Evolutionary conservation across 2,329 filamentous ascomycete genomes (phyloP).

Genomic region (Erysiphe neolycopersici): DNA sequence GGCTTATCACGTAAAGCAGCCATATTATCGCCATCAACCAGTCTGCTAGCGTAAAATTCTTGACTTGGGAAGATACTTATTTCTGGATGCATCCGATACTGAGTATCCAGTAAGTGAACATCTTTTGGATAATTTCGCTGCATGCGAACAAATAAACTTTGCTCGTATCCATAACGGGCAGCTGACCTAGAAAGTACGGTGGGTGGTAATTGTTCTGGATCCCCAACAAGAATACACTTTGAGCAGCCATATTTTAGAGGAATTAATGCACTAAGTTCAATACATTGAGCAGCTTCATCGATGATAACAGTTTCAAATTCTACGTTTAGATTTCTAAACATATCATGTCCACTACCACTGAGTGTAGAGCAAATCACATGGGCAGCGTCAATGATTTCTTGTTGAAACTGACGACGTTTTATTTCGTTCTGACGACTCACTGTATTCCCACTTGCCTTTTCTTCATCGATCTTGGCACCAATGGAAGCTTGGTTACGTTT

Average conservation of each 20-base stretch:
- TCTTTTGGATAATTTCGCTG: slow-evolving; percentile 71
- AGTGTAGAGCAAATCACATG: slow-evolving; percentile 89
- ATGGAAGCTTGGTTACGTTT: slow-evolving; percentile 53
- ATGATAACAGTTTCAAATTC: slow-evolving; percentile 98
- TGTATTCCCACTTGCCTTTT: slow-evolving; percentile 64
- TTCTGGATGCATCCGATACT: slow-evolving; percentile 97
- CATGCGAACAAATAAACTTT: slow-evolving; percentile 96
- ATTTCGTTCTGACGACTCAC: slow-evolving; percentile 66
- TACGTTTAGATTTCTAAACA: slow-evolving; percentile 81
- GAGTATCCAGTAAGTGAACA: slow-evolving; percentile 83
- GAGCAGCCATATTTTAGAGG: slow-evolving; percentile 91
- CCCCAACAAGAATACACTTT: slow-evolving; percentile 90
- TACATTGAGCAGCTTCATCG: slow-evolving; percentile 92
- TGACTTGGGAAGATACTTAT: slow-evolving; percentile 77
- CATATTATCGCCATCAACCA: slow-evolving; percentile 74
- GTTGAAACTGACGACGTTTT: slow-evolving; percentile 57
- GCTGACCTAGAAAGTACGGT: slow-evolving; percentile 90
- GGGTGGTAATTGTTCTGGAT: slow-evolving; percentile 88
- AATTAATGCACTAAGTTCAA: slow-evolving; percentile 87
- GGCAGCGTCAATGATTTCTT: slow-evolving; percentile 69
- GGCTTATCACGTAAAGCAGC: slow-evolving; percentile 43
- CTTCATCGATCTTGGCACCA: slow-evolving; percentile 60
- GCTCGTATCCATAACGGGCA: slow-evolving; percentile 79
- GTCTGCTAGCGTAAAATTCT: slow-evolving; percentile 73
- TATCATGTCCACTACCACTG: slow-evolving; percentile 86